Evolutionary conservation across 768 basidiomycete species (phyloP), one percentile per base, ranked within the genome.

Genomic region (Termitomyces heimii): DNA sequence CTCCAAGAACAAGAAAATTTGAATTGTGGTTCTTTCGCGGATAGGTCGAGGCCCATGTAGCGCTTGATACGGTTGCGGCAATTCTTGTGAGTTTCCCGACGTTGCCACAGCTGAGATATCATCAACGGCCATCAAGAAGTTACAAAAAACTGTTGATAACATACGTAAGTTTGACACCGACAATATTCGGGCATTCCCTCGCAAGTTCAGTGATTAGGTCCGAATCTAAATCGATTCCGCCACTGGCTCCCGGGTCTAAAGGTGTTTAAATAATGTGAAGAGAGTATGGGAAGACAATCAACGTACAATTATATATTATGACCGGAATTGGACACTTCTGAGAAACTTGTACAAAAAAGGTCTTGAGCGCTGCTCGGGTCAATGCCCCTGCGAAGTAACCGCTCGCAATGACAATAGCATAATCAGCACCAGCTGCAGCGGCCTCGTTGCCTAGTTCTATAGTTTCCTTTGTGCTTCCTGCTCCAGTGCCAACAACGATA

Each of bases 11-110:
- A 48, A 94, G 73, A 77, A 97, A 96, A 18, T 86, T 85, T 0
- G 82, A 81, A 29, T 77, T 71, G 22, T 75, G 66, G 65, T 83
- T 82, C 73, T 82, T 86, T 67, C 91, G 86, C 44, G 92, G 90
- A 71, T 86, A 75, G 34, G 72, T 65, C 29, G 77, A 67, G 18
- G 71, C 60, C 71, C 93, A 94, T 5, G 74, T 68, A 7, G 81
- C 68, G 34, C 74, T 73, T 14, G 88, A 80, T 7, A 90, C 82
- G 10, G 78, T 74, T 44, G 86, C 85, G 49, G 86, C 84, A 61
- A 95, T 88, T 63, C 94, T 82, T 29, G 91, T 90, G 63, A 95
- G 78, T 72, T 95, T 95, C 49, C 94, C 94, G 60, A 97, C 91
- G 65, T 89, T 92, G 29, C 90, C 93, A 65, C 94, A 96, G 43